phyloP scores from a whole-genome alignment of 257 asterid species.

The Datura wrightii region DNA sequence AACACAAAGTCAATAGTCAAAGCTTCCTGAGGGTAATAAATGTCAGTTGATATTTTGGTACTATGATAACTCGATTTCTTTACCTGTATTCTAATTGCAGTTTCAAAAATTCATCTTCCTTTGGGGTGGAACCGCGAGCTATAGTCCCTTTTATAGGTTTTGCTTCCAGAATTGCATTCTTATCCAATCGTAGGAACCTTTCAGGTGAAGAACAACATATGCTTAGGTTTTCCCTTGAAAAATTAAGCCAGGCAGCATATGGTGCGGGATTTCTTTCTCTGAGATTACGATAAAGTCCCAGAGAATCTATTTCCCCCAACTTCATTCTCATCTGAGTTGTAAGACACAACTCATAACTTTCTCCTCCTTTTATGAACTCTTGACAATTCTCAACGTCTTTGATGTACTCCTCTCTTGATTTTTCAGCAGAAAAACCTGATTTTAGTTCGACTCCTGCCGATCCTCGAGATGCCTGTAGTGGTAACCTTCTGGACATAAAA shows the following conservation, averaged over 20 bases:
- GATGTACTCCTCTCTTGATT: constrained; percentile 78
- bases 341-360: constrained; percentile 93
- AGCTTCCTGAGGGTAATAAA: neutral
- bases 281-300: constrained; percentile 73
- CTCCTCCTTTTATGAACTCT: constrained; percentile 77
- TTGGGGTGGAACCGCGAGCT: constrained; percentile 79
- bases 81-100: constrained; percentile 83
- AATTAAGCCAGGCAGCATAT: constrained; percentile 94
- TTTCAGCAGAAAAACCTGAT: constrained; percentile 65
- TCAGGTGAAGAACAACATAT: constrained; percentile 97
- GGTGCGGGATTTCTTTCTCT: constrained; percentile 93
- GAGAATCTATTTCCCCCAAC: constrained; percentile 58
- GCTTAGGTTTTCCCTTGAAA: constrained; percentile 63
- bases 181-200: constrained; percentile 83
- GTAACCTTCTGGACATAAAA: constrained; percentile 30
- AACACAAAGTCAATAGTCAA: neutral
- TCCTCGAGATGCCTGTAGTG: constrained; percentile 36
- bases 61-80: neutral
- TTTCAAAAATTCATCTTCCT: constrained; percentile 75
- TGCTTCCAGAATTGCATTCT: constrained; percentile 83
- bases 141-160: constrained; percentile 95
- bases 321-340: constrained; percentile 78
- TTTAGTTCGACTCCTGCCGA: constrained; percentile 31
- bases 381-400: constrained; percentile 75
- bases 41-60: neutral